Evolutionary conservation across 495 filamentous ascomycete genomes (phyloP).

Genomic region (Neurospora discreta): DNA sequence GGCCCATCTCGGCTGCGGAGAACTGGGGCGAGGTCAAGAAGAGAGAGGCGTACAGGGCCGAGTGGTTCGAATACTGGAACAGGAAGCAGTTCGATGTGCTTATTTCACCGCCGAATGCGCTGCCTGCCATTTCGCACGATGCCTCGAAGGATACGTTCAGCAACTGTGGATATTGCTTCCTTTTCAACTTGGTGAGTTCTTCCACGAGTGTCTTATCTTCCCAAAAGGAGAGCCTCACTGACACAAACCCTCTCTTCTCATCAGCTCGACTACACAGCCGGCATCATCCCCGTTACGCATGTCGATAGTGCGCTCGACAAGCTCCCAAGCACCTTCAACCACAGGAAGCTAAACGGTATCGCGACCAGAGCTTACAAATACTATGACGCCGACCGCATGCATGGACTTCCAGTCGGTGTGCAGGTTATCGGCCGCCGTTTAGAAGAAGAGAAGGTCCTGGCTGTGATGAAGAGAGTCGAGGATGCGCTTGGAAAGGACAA

Average conservation of each 20-base stretch:
- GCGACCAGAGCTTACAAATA: slow-evolving; percentile 76
- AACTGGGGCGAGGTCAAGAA: slow-evolving; percentile 71
- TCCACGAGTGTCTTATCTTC: neutral
- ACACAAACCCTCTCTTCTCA: neutral
- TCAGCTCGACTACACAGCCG: slow-evolving; percentile 74
- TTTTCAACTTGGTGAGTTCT: slow-evolving; percentile 70
- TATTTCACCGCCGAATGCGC: slow-evolving; percentile 77
- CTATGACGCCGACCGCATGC: slow-evolving; percentile 77
- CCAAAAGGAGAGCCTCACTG: slow-evolving; percentile 1
- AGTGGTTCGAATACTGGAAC: slow-evolving; percentile 79
- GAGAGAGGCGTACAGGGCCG: slow-evolving; percentile 64
- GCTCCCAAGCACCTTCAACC: slow-evolving; percentile 45
- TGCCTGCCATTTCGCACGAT: slow-evolving; percentile 77
- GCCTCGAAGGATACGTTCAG: slow-evolving; percentile 81
- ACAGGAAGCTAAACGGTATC: slow-evolving; percentile 61
- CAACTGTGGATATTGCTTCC: slow-evolving; percentile 88
- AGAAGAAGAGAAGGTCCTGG: slow-evolving; percentile 87
- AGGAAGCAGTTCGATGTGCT: slow-evolving; percentile 64
- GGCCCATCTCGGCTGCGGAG: slow-evolving; percentile 56
- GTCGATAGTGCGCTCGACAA: slow-evolving; percentile 62
- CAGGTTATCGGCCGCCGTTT: slow-evolving; percentile 78
- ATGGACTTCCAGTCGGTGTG: slow-evolving; percentile 75
- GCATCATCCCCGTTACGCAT: slow-evolving; percentile 77
- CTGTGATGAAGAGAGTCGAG: slow-evolving; percentile 71
- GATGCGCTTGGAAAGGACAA: slow-evolving; percentile 55